These are phyloP conservation scores for Inga laurina DNA, from an alignment of 306 rosid genomes.

Conservation along the genomic window DNA sequence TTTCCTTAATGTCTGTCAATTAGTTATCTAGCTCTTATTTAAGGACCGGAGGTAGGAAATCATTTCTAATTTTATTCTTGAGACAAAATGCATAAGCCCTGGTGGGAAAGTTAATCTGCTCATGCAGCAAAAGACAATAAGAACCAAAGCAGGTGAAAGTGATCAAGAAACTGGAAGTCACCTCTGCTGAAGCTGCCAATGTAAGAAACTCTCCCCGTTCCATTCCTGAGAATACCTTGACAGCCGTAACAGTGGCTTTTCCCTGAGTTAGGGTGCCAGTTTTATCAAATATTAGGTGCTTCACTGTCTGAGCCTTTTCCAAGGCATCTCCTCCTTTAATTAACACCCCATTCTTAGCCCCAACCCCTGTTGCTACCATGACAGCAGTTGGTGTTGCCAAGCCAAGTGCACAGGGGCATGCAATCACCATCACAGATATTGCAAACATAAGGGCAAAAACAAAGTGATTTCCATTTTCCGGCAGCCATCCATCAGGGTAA, in stretches of 20 bases:
- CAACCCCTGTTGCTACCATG: constrained; percentile 85
- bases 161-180: constrained; percentile 28
- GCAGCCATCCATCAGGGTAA: constrained; percentile 66
- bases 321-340: constrained; percentile 82
- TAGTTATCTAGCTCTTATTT: no score
- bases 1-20: no score
- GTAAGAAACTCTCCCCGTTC: constrained; percentile 71
- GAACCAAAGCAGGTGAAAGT: background rate
- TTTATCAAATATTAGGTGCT: constrained; percentile 71
- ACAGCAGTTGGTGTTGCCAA: constrained; percentile 86
- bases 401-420: constrained; percentile 83
- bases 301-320: constrained; percentile 71
- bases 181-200: constrained; percentile 79
- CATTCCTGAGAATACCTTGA: constrained; percentile 62
- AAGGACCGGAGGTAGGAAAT: background rate
- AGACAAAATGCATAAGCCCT: background rate
- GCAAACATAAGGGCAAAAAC: constrained; percentile 80
- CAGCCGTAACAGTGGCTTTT: constrained; percentile 64
- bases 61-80: background rate
- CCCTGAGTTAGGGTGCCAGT: constrained; percentile 83
- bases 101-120: background rate
- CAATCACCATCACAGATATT: constrained; percentile 75
- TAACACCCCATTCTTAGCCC: constrained; percentile 74
- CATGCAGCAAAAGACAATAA: background rate
- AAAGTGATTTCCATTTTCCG: constrained; percentile 66